Evolutionary conservation across 768 basidiomycete species (phyloP), one percentile per base, ranked within the genome.

Genomic region (Pisolithus orientalis): DNA sequence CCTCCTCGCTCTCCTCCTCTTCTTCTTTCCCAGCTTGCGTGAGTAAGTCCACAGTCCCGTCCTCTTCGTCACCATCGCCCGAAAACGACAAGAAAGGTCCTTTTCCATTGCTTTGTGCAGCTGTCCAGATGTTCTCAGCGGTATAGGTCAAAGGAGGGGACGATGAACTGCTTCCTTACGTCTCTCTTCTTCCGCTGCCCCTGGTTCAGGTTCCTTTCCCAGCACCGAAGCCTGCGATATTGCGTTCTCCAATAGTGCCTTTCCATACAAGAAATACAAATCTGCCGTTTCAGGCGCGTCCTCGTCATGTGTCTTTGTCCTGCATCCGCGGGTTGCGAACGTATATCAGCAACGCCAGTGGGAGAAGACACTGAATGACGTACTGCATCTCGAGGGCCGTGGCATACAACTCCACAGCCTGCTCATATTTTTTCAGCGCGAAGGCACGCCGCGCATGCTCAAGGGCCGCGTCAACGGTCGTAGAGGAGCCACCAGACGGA

Each of bases 201-300:
- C 74, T 6, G 79, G 76, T 43, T 85, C 83, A 1, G 77, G 72
- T 38, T 92, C 90, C 63, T 92, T 92, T 1, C 92, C 94, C 52
- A 99, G 70, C n/a, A 97, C 95, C 0, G 85, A 81, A 52, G 73
- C 86, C 62, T 93, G 87, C 4, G 82, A 70, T 53, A 97, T 90
- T 5, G 94, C 95, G 62, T 95, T 92, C 72, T 94, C 93, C 51
- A 96, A 77, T 39, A 98, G 71, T 4, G 96, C 93, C 67, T 88
- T 93, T 13, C 96, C 96, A 63, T 98, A 99, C 4, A 80, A 76
- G 53, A 95, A 86, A 55, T 97, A 89, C 21, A 95, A 65, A 62
- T 97, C 92, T 7, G 93, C 95, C 49, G 79, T 84, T 62, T 90
- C 84, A 0, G 87, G 85, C 24, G 87, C 82, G 62, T 92, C 78